Percentiles rank a stretch among this genome's conserved stretches.
phyloP scores from a whole-genome alignment of 1,284 basidiomycete species.

The Cutaneotrichosporon sp. region DNA sequence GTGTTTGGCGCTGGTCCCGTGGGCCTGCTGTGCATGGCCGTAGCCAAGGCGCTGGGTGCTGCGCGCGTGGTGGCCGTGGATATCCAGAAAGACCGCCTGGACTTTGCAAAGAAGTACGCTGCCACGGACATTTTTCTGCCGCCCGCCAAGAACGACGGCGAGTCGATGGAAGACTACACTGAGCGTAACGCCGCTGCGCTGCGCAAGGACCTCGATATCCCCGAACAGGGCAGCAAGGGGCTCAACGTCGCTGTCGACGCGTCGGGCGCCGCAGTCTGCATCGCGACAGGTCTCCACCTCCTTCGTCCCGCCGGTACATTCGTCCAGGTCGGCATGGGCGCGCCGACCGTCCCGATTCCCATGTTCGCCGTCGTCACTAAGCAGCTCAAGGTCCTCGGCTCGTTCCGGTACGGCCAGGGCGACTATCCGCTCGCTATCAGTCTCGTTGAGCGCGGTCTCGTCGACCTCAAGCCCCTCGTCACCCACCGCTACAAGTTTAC shows the following conservation, averaged over 20 bases:
- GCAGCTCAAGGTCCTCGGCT: slow-evolving; percentile 43
- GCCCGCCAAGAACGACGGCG: slow-evolving; percentile 57
- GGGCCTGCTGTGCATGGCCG: slow-evolving; percentile 79
- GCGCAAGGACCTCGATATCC: slow-evolving; percentile 48
- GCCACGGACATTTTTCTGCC: slow-evolving; percentile 77
- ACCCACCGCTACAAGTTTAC: slow-evolving; percentile 58
- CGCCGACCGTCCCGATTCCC: slow-evolving; percentile 37
- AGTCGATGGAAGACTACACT: slow-evolving; percentile 64
- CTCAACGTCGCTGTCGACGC: slow-evolving; percentile 59
- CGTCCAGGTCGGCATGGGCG: slow-evolving; percentile 48
- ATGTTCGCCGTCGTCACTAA: slow-evolving; percentile 44
- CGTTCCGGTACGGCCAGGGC: slow-evolving; percentile 48
- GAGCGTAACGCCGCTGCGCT: slow-evolving; percentile 50
- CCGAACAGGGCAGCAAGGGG: slow-evolving; percentile 48
- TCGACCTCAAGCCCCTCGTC: slow-evolving; percentile 54
- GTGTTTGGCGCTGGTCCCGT: slow-evolving; percentile 87
- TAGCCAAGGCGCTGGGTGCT: slow-evolving; percentile 83
- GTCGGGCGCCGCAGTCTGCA: slow-evolving; percentile 59
- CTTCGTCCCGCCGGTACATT: slow-evolving; percentile 58
- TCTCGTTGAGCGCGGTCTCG: slow-evolving; percentile 52
- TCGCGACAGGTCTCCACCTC: slow-evolving; percentile 55
- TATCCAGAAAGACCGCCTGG: slow-evolving; percentile 71
- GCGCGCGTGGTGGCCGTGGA: slow-evolving; percentile 73
- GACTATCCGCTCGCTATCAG: slow-evolving; percentile 54
- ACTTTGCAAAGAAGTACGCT: slow-evolving; percentile 81